These are phyloP conservation scores for Microbotryum intermedium DNA, from an alignment of 1,284 basidiomycete species.

Conservation along the genomic window DNA sequence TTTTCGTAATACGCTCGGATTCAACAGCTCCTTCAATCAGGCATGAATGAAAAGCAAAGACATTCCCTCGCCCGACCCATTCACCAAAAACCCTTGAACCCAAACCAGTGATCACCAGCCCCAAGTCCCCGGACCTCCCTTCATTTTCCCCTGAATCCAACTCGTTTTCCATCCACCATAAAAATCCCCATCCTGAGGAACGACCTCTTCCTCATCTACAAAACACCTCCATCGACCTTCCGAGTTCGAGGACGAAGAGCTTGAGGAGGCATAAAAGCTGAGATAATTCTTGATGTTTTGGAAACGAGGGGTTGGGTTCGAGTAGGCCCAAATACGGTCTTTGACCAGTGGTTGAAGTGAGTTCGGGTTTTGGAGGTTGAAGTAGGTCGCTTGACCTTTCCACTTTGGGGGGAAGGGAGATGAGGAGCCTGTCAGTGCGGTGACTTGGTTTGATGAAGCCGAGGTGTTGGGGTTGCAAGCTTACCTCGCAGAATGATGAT, in stretches of 20 bases:
- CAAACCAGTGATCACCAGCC: constrained; percentile 31
- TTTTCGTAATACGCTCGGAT: no score
- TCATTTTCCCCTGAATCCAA: constrained; percentile 37
- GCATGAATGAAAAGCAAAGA: no score
- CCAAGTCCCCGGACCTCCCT: constrained; percentile 36
- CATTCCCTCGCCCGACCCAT: no score
- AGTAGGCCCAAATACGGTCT: constrained; percentile 39
- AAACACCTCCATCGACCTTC: constrained; percentile 35
- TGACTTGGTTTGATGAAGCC: not conserved
- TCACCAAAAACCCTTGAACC: no score
- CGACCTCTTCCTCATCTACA: constrained; percentile 38
- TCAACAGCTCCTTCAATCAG: no score
- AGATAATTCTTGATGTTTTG: constrained; percentile 36
- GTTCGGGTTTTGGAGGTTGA: constrained; percentile 28
- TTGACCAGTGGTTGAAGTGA: constrained; percentile 11
- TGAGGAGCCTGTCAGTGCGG: not conserved
- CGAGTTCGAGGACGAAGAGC: constrained; percentile 18
- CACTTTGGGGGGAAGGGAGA: constrained; percentile 22
- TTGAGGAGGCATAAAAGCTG: constrained; percentile 36
- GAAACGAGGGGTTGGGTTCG: constrained; percentile 34
- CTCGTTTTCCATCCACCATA: constrained; percentile 39
- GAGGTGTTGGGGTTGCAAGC: no score
- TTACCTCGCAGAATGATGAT: constrained; percentile 38
- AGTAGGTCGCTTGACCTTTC: constrained; percentile 39
- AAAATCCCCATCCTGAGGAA: constrained; percentile 37